These are phyloP conservation scores for Histomonas meleagridis DNA, from an alignment of 208 protist genomes.

Conservation along the genomic window DNA sequence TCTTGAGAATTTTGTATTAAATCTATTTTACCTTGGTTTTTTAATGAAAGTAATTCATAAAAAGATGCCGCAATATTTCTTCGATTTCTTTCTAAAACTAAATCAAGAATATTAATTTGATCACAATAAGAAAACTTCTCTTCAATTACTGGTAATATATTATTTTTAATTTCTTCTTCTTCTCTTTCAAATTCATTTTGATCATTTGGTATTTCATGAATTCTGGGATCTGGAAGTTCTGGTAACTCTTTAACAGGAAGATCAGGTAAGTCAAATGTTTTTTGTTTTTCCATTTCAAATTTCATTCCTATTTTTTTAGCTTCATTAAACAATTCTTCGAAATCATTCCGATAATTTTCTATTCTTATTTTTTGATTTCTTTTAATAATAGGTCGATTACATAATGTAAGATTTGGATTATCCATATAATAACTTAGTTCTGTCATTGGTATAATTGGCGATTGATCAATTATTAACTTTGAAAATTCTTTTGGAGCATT, in stretches of 20 bases:
- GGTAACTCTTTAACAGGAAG: background rate
- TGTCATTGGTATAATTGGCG: background rate
- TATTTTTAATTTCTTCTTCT: background rate
- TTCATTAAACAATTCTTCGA: background rate
- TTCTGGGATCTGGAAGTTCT: background rate
- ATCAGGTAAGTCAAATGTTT: background rate
- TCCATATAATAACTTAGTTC: background rate
- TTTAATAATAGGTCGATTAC: background rate
- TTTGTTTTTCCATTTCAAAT: background rate
- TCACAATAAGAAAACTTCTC: background rate
- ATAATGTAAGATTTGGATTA: background rate
- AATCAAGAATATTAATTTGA: background rate
- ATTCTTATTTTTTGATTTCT: background rate
- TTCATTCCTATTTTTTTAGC: background rate
- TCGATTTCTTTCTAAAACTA: background rate
- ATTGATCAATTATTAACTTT: background rate
- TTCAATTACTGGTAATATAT: background rate
- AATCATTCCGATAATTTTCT: background rate
- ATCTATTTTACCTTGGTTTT: background rate
- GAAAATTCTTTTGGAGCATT: background rate
- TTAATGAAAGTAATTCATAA: background rate
- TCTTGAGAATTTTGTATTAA: no score
- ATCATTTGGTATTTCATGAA: background rate
- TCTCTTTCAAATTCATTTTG: background rate
- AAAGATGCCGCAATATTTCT: background rate